Evolutionary conservation across 78 protist genomes (phyloP), one percentile per base, ranked within the genome.

Genomic region (Tieghemostelium lacteum): DNA sequence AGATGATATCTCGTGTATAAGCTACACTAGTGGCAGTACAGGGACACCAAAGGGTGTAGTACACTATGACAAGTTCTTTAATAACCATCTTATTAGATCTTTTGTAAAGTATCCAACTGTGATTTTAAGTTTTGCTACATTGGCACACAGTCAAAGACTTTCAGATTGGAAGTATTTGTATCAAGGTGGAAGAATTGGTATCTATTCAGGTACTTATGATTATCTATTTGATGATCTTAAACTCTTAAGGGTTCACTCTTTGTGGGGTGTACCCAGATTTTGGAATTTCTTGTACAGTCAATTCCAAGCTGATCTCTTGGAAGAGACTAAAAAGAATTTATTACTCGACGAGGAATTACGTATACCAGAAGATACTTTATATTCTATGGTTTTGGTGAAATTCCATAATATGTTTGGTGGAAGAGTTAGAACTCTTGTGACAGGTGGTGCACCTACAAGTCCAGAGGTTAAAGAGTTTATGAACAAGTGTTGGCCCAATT

Each of bases 21-120:
- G 87, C 28, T 96, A 94, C 77, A 89, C 98, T 14, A 67, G 89
- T 36, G 98, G 98, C 7, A 63, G 95, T 26, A 95, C 97, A 5
- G 98, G 98, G 16, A n/a, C 14, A 22, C 97, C 97, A 33, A 95
- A 95, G 69, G 96, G 96, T 29, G 95, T 80, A 3, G 34, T 80
- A 8, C 34, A 29, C 2, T 2, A 26, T 1, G 88, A 80, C 8
- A 50, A 22, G 26, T 24, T n/a, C 0, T 58, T 65, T 33, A 66
- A 66, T 69, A 10, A 45, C n/a, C n/a, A 45, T 6, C 6, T 45
- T 45, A 10, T 45, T 14, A 45, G 52, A 45, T 45, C 52, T 14
- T 75, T 20, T 42, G 20, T 31, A 17, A 28, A 29, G 22, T 40
- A 54, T n/a, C 85, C 66, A 34, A 74, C 28, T 50, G 28, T 28